Evolutionary conservation across 352 stramenopile genomes (phyloP), one percentile per base, ranked within the genome.

Genomic region (Globisporangium lucens): DNA sequence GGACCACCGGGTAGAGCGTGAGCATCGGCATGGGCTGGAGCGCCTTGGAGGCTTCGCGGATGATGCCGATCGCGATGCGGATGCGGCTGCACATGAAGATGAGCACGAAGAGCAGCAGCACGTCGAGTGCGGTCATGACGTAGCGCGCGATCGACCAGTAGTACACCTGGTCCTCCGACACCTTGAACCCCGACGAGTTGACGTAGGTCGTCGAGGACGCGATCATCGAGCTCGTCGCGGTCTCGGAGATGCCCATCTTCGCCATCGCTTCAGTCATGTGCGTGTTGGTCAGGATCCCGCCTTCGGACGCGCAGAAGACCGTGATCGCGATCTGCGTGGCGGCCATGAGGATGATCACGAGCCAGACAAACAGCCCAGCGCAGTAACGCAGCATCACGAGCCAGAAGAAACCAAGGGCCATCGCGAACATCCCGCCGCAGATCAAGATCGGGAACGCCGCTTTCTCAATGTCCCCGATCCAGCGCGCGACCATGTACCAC

Each of bases 71-170:
- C 13, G 90, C 89, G 43, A 96, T 89, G 57, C 77, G 75, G 61
- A 97, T 96, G 35, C 89, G 85, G 13, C 87, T 77, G 55, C 87
- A 90, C 74, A 96, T 84, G 73, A 92, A 91, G 51, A 95, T 76
- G 47, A 94, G 58, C 47, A 95, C 65, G 43, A 91, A 64, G 13
- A 93, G 73, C 41, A 93, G 68, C 57, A 85, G 55, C 8, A 89
- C 67, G 58, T 92, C 85, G 3, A 86, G 49, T 7, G 71, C 85
- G 47, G 85, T 93, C 62, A 93, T 77, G 29, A 91, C 79, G 70
- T 93, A 92, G 74, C 79, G 90, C 5, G 83, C 79, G 62, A 93
- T 89, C 8, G 77, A 77, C 83, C 82, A 94, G 61, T 94, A 93
- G 55, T 75, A 72, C 7, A 83, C 72, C 33, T 90, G 79, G 51